These are phyloP conservation scores for Aspergillus texensis DNA, from an alignment of 2,329 filamentous ascomycete species.

Conservation along the genomic window DNA sequence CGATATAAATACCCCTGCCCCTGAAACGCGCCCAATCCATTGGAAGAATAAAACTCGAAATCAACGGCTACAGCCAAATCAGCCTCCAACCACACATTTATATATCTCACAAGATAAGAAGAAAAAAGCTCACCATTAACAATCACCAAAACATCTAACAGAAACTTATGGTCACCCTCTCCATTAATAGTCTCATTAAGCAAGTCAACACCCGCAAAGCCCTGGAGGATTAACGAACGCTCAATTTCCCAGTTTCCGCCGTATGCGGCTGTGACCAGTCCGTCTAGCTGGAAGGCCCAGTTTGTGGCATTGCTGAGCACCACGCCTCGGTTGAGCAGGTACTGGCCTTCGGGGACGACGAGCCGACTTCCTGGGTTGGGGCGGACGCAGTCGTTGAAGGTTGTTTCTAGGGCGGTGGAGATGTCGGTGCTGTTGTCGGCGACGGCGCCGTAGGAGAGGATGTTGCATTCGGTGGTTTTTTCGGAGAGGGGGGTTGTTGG, in stretches of 20 bases:
- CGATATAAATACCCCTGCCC: conserved; percentile 40
- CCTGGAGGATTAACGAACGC: conserved; percentile 33
- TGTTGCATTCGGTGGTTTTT: conserved; percentile 34
- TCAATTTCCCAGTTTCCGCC: conserved; percentile 31
- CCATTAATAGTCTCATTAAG: conserved; percentile 37
- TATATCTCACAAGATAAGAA: not conserved
- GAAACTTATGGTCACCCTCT: conserved; percentile 34
- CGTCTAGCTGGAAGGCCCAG: conserved; percentile 40
- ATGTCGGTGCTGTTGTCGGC: conserved; percentile 37
- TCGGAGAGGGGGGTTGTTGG: conserved; percentile 29
- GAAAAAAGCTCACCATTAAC: conserved; percentile 29
- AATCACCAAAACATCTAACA: conserved; percentile 34
- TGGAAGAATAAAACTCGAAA: conserved; percentile 41
- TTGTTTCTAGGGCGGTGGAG: conserved; percentile 28
- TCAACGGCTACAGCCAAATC: conserved; percentile 27
- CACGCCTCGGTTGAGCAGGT: conserved; percentile 29
- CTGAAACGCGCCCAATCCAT: conserved; percentile 36
- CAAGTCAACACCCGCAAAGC: conserved; percentile 28
- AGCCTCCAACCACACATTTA: not conserved
- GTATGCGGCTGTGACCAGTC: conserved; percentile 36
- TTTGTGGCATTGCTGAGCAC: conserved; percentile 33
- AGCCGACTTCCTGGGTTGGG: conserved; percentile 27
- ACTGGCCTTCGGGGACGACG: conserved; percentile 31
- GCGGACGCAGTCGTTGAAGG: conserved; percentile 31
- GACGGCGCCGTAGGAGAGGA: conserved; percentile 35